Evolutionary conservation across 1,139 yeast genomes (phyloP), one percentile per base, ranked within the genome.

Genomic region (Saccharomycopsis crataegensis): DNA sequence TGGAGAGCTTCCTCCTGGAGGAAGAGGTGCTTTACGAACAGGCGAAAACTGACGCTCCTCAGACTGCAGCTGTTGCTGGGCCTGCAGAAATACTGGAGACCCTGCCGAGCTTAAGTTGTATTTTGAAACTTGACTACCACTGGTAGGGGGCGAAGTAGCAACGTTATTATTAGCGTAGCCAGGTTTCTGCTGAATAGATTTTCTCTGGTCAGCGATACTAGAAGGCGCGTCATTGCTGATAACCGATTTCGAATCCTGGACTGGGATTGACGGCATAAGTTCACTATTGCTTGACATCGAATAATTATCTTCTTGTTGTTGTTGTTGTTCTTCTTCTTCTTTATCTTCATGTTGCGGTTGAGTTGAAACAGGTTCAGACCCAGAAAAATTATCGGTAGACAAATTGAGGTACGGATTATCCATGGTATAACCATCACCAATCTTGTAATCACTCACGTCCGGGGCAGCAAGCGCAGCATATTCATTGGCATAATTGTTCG

Each of bases 41-140:
- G 58, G 58, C 9, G 58, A 56, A 36, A 54, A 56, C 42, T 56
- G 54, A 12, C 57, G 48, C 14, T 54, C 57, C 9, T 46, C 52
- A 22, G 28, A 49, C 22, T 37, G 31, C 17, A 6, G 43, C 17
- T n/a, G n/a, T n/a, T n/a, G n/a, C n/a, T n/a, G n/a, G n/a, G n/a
- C n/a, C 22, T 37, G 31, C 17, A 6, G 43, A 2, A 12, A 2
- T 14, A n/a, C 22, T 12, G 43, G 16, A n/a, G 43, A 40, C 28
- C 28, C 28, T 22, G 28, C 28, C 28, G 28, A 22, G 28, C 28
- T 22, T 22, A 22, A 22, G 28, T 22, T 22, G 28, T 22, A 22
- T 22, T 22, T 22, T 22, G 28, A 22, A 22, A 22, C 28, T 22
- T 22, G 28, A 22, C 28, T 4, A 22, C 28, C 28, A 22, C n/a